These are phyloP conservation scores for Colletotrichum magnum DNA, from an alignment of 2,329 filamentous ascomycete species.

Conservation along the genomic window DNA sequence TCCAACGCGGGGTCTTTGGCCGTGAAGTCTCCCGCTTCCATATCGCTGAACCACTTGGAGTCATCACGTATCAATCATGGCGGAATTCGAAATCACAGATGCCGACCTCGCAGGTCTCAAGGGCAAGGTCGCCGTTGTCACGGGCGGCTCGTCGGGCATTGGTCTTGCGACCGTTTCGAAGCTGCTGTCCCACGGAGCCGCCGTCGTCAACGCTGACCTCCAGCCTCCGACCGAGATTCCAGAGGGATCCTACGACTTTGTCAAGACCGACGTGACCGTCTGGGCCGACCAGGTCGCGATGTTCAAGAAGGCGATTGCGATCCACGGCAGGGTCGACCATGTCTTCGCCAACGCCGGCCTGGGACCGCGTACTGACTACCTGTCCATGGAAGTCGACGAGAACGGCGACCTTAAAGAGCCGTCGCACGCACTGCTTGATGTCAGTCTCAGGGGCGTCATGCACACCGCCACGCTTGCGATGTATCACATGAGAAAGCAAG, in stretches of 20 bases:
- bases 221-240: conserved; percentile 53
- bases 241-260: conserved; percentile 53
- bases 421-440: conserved; percentile 57
- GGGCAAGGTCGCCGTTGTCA: conserved; percentile 78
- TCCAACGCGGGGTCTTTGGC: too few species aligned
- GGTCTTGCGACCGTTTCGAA: conserved; percentile 74
- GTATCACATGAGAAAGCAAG: conserved; percentile 64
- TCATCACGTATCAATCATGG: conserved; percentile 50
- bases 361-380: conserved; percentile 59
- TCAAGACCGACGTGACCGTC: conserved; percentile 61
- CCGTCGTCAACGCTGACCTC: conserved; percentile 69
- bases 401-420: conserved; percentile 65
- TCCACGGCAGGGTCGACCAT: conserved; percentile 82
- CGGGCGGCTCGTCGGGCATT: conserved; percentile 79
- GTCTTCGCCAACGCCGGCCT: conserved; percentile 79
- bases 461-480: conserved; percentile 64
- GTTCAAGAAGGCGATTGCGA: conserved; percentile 66
- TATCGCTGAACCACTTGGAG: too few species aligned
- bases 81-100: conserved; percentile 61
- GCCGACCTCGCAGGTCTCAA: conserved; percentile 61
- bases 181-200: conserved; percentile 66
- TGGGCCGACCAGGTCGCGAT: conserved; percentile 66
- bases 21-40: too few species aligned
- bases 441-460: conserved; percentile 64
- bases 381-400: conserved; percentile 62